Base-by-base conservation (phyloP, 225 moss, liverwort and hornwort species). In the Bryum argenteum region DNA sequence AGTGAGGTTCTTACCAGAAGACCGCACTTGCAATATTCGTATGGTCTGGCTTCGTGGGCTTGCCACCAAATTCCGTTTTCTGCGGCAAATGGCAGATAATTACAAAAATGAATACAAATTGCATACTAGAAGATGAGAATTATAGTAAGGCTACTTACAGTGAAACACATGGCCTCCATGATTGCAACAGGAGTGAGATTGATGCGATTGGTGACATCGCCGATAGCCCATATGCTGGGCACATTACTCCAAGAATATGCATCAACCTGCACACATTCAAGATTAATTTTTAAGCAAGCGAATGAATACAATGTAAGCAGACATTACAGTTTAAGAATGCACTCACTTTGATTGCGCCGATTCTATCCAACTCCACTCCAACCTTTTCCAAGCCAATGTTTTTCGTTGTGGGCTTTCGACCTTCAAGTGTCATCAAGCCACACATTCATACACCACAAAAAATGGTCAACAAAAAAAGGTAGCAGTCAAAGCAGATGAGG, bases 131-230 rank as follows among this genome's bases (percentile, higher is more conserved):
- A 22, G 28, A 18, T 42, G 8, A 17, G 56, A 48, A 54, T 7
- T 57, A 12, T n/a, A n/a, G n/a, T n/a, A 2, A 41, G 24, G 73
- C 22, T 61, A 78, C 89, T 70, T 75, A 91, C 91, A 75, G 84
- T 80, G 63, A 96, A 90, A 54, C 86, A 83, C 55, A 61, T 79
- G 48, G 79, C 96, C 77, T 96, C 93, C 78, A 88, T 66, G 13
- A 93, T 81, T 15, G 96, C 96, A 54, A 96, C 91, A 24, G 93
- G 93, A 14, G 96, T 96, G 11, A 96, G 87, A 19, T 90, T 88
- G 24, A 87, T 41, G 20, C 96, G 86, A 67, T 93, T 84, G 17
- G 96, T 96, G 33, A 89, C 89, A 75, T 96, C 96, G 47, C 96
- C 96, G 59, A 96, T 51, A 12, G 87, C 89, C 90, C 90, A 96